These are phyloP conservation scores for Cymbopogon citratus DNA, from an alignment of 176 grass and related monocot genomes.

Conservation along the genomic window DNA sequence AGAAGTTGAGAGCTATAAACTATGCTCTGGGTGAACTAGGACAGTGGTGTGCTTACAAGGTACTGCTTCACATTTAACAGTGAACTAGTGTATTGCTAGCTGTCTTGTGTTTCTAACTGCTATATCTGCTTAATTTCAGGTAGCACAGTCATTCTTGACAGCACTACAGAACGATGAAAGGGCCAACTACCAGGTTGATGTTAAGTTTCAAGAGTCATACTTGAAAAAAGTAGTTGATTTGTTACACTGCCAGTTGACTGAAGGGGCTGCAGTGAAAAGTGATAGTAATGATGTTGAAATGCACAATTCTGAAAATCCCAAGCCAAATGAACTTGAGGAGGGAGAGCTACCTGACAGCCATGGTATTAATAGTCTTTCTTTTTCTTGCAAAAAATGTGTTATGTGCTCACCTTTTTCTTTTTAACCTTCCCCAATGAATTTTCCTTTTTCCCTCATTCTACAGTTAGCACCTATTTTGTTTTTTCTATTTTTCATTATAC, in stretches of 20 bases:
- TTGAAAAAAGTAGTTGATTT: constrained; percentile 85
- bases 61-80: constrained; percentile 28
- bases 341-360: constrained; percentile 91
- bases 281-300: constrained; percentile 42
- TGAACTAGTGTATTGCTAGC: background rate
- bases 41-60: constrained; percentile 99
- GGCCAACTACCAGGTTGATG: constrained; percentile 92
- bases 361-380: constrained; percentile 50
- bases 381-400: constrained; percentile 7
- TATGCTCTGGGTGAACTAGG: constrained; percentile 98
- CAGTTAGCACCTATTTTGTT: background rate
- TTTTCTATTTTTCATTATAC: constrained; percentile 11
- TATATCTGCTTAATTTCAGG: constrained; percentile 49
- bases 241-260: constrained; percentile 78
- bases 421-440: background rate
- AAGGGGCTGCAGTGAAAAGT: constrained; percentile 63
- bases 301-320: constrained; percentile 40
- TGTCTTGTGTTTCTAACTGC: constrained; percentile 32
- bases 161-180: constrained; percentile 97
- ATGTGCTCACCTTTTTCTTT: background rate
- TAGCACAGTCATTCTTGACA: constrained; percentile 89
- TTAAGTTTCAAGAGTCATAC: constrained; percentile 97
- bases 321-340: constrained; percentile 78
- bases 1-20: constrained; percentile 93
- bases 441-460: background rate